A percentile compares a stretch with the other conserved stretches of the same genome.
Conservation (phyloP, 129 eudicot genomes). For the Deinandra increscens region DNA sequence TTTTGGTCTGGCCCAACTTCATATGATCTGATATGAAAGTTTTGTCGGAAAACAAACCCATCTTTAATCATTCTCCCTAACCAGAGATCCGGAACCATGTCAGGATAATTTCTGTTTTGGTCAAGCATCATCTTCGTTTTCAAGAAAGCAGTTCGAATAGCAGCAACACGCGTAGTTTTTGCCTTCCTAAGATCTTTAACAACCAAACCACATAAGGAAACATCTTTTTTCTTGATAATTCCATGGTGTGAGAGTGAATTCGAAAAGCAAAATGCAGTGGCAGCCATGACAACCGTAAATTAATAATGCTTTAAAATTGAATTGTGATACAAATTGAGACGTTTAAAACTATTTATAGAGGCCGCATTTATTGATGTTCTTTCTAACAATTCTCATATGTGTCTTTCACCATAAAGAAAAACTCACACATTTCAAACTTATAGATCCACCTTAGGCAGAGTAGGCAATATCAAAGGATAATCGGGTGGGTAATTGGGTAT, state of each 20-base stretch:
- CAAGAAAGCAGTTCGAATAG: too few species aligned
- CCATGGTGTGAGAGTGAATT: neutral
- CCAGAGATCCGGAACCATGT: neutral
- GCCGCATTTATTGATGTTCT: neutral
- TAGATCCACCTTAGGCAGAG: too few species aligned
- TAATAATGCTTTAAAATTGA: neutral
- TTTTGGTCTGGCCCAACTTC: constrained; percentile 16
- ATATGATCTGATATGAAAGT: constrained; percentile 7
- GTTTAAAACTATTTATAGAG: neutral
- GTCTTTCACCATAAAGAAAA: neutral
- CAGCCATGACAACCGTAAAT: neutral
- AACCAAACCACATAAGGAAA: neutral
- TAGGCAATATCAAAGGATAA: too few species aligned
- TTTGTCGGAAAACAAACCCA: neutral
- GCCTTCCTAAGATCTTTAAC: too few species aligned
- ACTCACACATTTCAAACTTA: neutral
- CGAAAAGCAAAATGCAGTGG: neutral
- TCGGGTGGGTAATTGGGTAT: too few species aligned
- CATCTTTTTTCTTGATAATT: neutral
- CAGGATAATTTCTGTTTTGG: too few species aligned
- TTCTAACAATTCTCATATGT: neutral
- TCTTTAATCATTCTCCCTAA: neutral
- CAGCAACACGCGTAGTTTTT: too few species aligned
- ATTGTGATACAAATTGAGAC: neutral
- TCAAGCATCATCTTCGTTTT: neutral